Percentiles rank a stretch among this genome's conserved stretches.
Conservation (phyloP, 1,284 basidiomycete species). For the Dichomitus squalens region DNA sequence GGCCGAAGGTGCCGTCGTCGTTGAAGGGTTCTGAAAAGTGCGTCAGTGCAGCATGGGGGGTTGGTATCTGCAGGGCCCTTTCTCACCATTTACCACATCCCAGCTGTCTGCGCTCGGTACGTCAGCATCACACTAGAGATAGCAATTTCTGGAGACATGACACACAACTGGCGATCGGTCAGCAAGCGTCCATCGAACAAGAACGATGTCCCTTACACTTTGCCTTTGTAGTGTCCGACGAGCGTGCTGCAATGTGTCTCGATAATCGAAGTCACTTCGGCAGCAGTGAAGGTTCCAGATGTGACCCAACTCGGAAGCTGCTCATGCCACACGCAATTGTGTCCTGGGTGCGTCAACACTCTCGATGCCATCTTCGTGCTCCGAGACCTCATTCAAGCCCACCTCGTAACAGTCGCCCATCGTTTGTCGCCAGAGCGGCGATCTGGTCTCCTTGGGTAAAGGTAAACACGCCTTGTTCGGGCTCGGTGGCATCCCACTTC, state of each 20-base stretch:
- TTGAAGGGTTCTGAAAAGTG: slow-evolving; percentile 50
- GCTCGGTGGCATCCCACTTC: slow-evolving; percentile 64
- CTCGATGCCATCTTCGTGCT: not conserved
- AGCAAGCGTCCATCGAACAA: not conserved
- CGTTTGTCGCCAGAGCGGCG: slow-evolving; percentile 46
- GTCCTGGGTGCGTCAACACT: slow-evolving; percentile 28
- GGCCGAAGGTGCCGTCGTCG: slow-evolving; percentile 56
- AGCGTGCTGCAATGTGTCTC: slow-evolving; percentile 48
- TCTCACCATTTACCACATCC: slow-evolving; percentile 43
- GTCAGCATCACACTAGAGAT: not conserved
- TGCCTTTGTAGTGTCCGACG: slow-evolving; percentile 51
- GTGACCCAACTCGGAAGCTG: slow-evolving; percentile 57
- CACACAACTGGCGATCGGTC: slow-evolving; percentile 25
- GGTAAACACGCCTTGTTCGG: slow-evolving; percentile 48
- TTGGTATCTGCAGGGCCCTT: not conserved
- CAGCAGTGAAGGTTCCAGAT: slow-evolving; percentile 42
- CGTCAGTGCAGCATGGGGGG: not conserved
- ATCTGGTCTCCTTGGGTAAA: slow-evolving; percentile 49
- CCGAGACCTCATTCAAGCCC: not conserved
- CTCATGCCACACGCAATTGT: slow-evolving; percentile 59
- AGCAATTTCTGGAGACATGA: not conserved
- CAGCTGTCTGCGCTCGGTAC: slow-evolving; percentile 26
- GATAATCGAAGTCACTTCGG: slow-evolving; percentile 46
- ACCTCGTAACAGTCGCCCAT: slow-evolving; percentile 40
- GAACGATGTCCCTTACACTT: slow-evolving; percentile 40